A percentile compares a stretch with the other conserved stretches of the same genome.
Conservation (phyloP, 768 basidiomycete genomes). For the Candolleomyces aberdarensis region DNA sequence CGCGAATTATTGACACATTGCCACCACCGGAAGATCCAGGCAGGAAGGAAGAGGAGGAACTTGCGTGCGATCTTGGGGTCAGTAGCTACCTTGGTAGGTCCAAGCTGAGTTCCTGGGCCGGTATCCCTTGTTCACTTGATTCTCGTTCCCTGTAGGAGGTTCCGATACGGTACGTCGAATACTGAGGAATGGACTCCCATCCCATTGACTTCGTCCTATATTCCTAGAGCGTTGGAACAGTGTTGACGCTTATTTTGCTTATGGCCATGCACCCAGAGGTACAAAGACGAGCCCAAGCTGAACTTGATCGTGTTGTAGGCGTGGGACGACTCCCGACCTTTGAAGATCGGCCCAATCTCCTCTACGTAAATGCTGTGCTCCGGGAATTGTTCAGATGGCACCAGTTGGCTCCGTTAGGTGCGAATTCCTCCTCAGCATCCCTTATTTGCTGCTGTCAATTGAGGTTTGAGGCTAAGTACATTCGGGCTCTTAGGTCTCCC, state of each 20-base stretch:
- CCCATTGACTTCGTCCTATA: neutral
- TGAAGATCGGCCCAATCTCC: constrained; percentile 10
- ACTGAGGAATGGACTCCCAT: too few relatives aligned
- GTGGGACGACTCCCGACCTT: constrained; percentile 14
- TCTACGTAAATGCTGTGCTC: constrained; percentile 12
- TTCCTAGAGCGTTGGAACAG: neutral
- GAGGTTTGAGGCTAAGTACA: neutral
- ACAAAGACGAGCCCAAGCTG: constrained; percentile 21
- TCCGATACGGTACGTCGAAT: neutral
- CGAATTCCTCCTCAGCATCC: neutral
- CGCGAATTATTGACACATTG: neutral
- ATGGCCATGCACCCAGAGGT: constrained; percentile 39
- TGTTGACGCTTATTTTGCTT: constrained; percentile 20
- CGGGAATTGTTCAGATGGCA: constrained; percentile 21
- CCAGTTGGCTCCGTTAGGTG: constrained; percentile 17
- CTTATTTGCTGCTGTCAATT: neutral
- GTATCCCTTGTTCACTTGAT: neutral
- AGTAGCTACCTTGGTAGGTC: neutral
- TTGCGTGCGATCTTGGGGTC: neutral
- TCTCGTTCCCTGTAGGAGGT: neutral
- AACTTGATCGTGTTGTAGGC: constrained; percentile 20
- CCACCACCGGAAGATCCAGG: neutral
- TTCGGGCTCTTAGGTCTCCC: constrained; percentile 8
- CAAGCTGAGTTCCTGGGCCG: neutral
- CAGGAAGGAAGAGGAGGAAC: neutral